These are phyloP conservation scores for Lenwebbia sp. DNA, from an alignment of 345 rosid species.

Conservation along the genomic window DNA sequence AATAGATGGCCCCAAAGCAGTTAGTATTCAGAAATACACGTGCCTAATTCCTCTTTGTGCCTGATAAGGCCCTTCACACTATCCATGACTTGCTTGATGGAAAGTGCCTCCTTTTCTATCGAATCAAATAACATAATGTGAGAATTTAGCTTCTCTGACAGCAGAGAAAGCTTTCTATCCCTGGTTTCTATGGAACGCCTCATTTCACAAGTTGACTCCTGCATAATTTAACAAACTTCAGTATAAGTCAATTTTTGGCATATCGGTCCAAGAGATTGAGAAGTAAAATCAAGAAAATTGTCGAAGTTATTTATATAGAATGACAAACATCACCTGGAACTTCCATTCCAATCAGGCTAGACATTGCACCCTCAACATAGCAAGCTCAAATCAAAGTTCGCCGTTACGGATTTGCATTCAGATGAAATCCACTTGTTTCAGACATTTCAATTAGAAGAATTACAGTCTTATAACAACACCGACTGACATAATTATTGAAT, in stretches of 20 bases:
- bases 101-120: constrained; percentile 67
- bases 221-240: constrained; percentile 3
- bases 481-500: neutral
- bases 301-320: neutral
- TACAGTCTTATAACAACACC: neutral
- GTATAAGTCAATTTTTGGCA: neutral
- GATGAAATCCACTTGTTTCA: neutral
- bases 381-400: neutral
- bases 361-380: neutral
- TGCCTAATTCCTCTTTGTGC: constrained; percentile 77
- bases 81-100: constrained; percentile 43
- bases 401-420: neutral
- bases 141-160: constrained; percentile 47
- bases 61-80: constrained; percentile 40
- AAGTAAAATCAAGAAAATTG: neutral
- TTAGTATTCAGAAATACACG: constrained; percentile 15
- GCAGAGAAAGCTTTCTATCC: constrained; percentile 35
- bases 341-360: neutral
- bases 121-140: constrained; percentile 67
- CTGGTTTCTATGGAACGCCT: constrained; percentile 43
- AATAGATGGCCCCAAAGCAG: neutral
- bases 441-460: neutral
- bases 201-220: constrained; percentile 74
- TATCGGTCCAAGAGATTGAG: neutral
- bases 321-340: neutral